Evolutionary conservation across 768 basidiomycete species (phyloP), one percentile per base, ranked within the genome.

Genomic region (Leccinum variicolor): DNA sequence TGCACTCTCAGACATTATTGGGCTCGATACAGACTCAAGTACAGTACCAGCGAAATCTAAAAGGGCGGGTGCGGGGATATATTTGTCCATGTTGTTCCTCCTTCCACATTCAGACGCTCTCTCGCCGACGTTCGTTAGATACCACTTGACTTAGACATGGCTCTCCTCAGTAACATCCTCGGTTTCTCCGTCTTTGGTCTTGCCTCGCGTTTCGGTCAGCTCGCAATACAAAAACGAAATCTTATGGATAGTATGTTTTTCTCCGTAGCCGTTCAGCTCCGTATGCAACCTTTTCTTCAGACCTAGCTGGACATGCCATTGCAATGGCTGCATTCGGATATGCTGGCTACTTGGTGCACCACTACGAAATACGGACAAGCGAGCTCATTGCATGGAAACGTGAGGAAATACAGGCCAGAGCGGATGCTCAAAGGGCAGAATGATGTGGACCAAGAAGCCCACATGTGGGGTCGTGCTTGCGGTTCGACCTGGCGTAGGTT

Each of bases 181-280:
- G 90, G 90, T 43, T 91, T 91, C 74, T 89, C 90, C 3, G 73
- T 81, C 56, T 87, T 93, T 68, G 94, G 94, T 45, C 86, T 97
- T 57, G 86, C 86, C 21, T 85, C 87, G 19, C 82, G 94, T 58
- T 78, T 93, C 59, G 92, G 90, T 65, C 93, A 95, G 75, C 84
- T 97, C 23, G 89, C 87, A 54, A 89, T 97, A 66, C 88, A 92
- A 73, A 86, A 81, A 69, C 80, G 89, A 66, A 85, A 86, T 68
- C 80, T 94, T 58, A 83, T 90, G 73, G 81, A 85, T 48, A 92
- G 94, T 95, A 69, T 71, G 92, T 82, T 21, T 55, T 54, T 36
- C 14, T 34, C 10, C 29, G 9, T 43, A 43, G n/a, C 17, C 31
- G 3, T 45, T 25, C 11, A 21, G 14, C 47, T 41, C 4, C 14